phyloP scores from a whole-genome alignment of 2,329 filamentous ascomycete genomes.

The Scedosporium apiospermum region DNA sequence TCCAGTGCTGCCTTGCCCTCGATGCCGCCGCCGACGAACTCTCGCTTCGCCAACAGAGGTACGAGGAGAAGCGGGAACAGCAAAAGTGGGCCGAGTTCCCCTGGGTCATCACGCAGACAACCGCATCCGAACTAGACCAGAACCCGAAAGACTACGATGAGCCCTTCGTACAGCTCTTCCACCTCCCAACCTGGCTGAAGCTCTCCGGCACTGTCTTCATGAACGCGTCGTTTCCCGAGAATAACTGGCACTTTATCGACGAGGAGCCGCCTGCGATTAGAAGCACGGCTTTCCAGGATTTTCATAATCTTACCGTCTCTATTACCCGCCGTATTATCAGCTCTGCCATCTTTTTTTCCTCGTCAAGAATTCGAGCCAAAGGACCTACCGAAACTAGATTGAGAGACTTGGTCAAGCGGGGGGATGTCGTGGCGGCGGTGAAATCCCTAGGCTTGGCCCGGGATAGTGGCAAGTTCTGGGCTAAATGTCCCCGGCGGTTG shows the following conservation, averaged over 20 bases:
- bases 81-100: constrained; percentile 45
- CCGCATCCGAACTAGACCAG: constrained; percentile 22
- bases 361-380: constrained; percentile 54
- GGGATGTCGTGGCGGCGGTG: constrained; percentile 41
- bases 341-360: constrained; percentile 59
- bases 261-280: constrained; percentile 61
- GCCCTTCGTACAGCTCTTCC: constrained; percentile 47
- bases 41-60: constrained; percentile 51
- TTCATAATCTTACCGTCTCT: constrained; percentile 58
- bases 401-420: constrained; percentile 24
- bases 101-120: constrained; percentile 52
- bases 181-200: constrained; percentile 48
- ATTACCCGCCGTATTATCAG: constrained; percentile 63
- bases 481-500: constrained; percentile 36
- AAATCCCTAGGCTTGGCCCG: constrained; percentile 33
- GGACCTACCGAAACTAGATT: constrained; percentile 17
- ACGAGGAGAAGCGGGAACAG: constrained; percentile 52
- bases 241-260: constrained; percentile 58
- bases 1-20: constrained; percentile 53
- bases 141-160: constrained; percentile 19
- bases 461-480: constrained; percentile 35
- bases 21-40: constrained; percentile 61
- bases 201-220: constrained; percentile 65
- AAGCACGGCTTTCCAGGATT: constrained; percentile 66
- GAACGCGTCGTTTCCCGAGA: constrained; percentile 52